A percentile compares a stretch with the other conserved stretches of the same genome.
Conservation (phyloP, 129 eudicot genomes). For the Artemisia argyi region DNA sequence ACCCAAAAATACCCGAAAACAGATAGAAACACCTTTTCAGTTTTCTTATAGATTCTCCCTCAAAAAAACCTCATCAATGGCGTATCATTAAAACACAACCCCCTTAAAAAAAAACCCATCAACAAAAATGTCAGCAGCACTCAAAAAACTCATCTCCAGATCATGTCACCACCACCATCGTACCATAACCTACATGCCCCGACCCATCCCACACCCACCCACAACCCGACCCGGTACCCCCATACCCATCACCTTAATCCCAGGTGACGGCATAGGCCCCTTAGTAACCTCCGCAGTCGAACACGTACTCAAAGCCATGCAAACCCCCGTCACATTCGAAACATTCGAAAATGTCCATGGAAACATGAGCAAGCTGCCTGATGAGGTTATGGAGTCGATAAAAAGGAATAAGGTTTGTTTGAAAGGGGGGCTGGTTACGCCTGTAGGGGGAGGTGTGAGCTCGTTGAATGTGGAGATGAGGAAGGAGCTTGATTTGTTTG, state of each 20-base stretch:
- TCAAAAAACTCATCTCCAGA: constrained; percentile 30
- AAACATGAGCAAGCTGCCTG: constrained; percentile 59
- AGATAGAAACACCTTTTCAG: not conserved
- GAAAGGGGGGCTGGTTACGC: constrained; percentile 65
- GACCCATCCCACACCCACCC: constrained; percentile 54
- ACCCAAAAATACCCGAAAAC: not conserved
- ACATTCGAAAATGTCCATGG: constrained; percentile 62
- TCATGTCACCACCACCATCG: constrained; percentile 33
- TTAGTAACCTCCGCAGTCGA: constrained; percentile 79
- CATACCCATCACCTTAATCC: constrained; percentile 64
- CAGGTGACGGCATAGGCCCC: constrained; percentile 88
- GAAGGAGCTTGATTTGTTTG: constrained; percentile 60
- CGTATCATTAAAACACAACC: not conserved
- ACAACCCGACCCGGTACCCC: constrained; percentile 67
- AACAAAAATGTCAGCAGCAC: constrained; percentile 33
- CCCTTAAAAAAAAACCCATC: not conserved
- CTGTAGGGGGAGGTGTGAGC: constrained; percentile 74
- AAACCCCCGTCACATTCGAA: constrained; percentile 74
- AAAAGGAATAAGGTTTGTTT: constrained; percentile 70
- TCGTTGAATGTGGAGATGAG: constrained; percentile 62
- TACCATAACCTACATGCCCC: constrained; percentile 50
- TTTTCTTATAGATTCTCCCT: not conserved
- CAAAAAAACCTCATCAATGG: not conserved
- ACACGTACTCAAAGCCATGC: constrained; percentile 72
- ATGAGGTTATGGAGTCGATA: constrained; percentile 59